A percentile compares a stretch with the other conserved stretches of the same genome.
phyloP scores from a whole-genome alignment of 2,329 filamentous ascomycete genomes.

The Diaporthe vaccinii region DNA sequence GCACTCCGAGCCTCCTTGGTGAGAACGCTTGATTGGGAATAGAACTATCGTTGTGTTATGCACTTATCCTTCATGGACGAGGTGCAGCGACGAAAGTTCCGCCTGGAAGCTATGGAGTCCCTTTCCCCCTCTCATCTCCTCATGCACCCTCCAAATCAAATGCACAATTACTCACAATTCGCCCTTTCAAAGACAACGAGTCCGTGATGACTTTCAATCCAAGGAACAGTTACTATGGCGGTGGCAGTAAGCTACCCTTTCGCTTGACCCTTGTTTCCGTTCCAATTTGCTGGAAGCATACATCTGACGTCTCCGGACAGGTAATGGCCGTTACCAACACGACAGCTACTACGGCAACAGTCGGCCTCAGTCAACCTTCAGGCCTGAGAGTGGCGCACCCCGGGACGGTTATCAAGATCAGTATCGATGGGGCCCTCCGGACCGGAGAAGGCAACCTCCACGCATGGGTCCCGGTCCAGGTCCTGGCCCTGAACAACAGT shows the following conservation, averaged over 20 bases:
- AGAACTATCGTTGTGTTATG: neutral
- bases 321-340: constrained; percentile 61
- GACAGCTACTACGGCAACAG: constrained; percentile 64
- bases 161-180: constrained; percentile 33
- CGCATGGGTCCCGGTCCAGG: constrained; percentile 45
- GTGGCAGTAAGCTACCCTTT: constrained; percentile 45
- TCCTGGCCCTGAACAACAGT: constrained; percentile 56
- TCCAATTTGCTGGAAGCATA: neutral
- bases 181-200: constrained; percentile 58
- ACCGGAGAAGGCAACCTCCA: constrained; percentile 51
- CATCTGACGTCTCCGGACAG: constrained; percentile 47
- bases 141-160: neutral
- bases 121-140: neutral
- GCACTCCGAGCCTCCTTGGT: neutral
- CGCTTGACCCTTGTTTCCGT: neutral
- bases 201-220: constrained; percentile 64
- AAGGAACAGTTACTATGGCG: constrained; percentile 71
- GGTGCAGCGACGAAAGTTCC: neutral
- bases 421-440: constrained; percentile 38
- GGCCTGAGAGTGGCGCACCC: constrained; percentile 31
- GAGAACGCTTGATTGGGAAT: neutral
- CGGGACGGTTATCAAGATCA: constrained; percentile 54
- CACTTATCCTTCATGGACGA: neutral
- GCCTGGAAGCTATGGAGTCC: neutral
- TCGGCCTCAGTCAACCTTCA: constrained; percentile 39